Evolutionary conservation across 257 asterid species (phyloP), one percentile per base, ranked within the genome.

Genomic region (Mentha longifolia): DNA sequence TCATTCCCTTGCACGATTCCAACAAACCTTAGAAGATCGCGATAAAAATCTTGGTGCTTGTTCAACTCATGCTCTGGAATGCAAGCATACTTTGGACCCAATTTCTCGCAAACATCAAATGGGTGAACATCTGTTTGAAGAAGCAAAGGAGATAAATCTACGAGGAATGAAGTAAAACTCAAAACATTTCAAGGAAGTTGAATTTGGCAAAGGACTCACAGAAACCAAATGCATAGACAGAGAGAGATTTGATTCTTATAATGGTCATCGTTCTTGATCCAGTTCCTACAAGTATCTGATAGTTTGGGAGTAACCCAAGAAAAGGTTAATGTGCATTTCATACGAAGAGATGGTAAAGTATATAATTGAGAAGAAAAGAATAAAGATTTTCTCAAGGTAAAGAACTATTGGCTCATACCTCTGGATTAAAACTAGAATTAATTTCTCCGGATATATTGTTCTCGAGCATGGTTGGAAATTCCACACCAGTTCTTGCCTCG

Each of bases 261-360:
- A 95, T 80, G 68, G 87, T 95, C 96, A 92, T 86, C 51, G 75
- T 87, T 82, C 96, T 90, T 35, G 99, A 90, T 68, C 99, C 99
- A 72, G 99, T 90, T 76, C 96, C 99, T 65, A 95, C 99, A 80
- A 95, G 98, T 71, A 95, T 86, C 99, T 95, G 83, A 7, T 35
- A 35, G 39, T 35, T 35, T 5, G 39, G 9, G 5, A 35, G 39
- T 5, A 35, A 35, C 6, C 39, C 39, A 6, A 35, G 39, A 35
- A 35, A 35, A 35, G 8, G 39, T 35, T 35, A 35, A 35, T 1
- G 39, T 35, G 1, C 39, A 35, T 35, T 35, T 35, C 39, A 35
- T 35, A 7, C 39, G 39, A 35, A 35, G 39, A 35, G 39, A 35
- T 35, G 17, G 57, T 51, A 17, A 39, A 7, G 59, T 31, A 31